These are phyloP conservation scores for Poa pratensis DNA, from an alignment of 176 grass and related monocot species.

Conservation along the genomic window DNA sequence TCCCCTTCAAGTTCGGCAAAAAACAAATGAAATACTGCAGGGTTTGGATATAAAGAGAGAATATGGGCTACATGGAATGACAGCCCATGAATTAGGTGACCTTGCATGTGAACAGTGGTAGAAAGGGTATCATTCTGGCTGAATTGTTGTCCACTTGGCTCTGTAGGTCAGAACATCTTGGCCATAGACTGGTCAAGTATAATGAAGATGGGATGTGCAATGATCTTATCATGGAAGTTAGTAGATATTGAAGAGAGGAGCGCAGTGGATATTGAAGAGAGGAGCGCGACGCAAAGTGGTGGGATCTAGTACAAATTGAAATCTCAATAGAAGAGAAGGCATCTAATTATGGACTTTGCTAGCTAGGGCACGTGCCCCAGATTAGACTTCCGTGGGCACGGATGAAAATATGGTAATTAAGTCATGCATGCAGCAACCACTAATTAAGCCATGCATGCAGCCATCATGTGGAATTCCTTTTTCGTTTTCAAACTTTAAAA, in stretches of 20 bases:
- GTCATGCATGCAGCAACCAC: no score
- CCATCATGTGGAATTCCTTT: no score
- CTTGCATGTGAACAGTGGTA: slow-evolving; percentile 17
- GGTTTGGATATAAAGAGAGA: slow-evolving; percentile 4
- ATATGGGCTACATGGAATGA: slow-evolving; percentile 13
- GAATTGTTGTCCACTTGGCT: slow-evolving; percentile 10
- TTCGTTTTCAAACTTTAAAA: no score
- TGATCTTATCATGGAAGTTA: slow-evolving; percentile 22
- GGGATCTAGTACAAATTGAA: neutral
- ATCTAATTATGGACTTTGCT: no score
- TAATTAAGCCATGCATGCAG: no score
- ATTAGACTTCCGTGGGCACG: no score
- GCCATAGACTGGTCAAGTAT: neutral
- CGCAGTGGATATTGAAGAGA: no score
- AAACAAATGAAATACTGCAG: slow-evolving; percentile 20
- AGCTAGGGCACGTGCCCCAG: no score
- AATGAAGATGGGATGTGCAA: neutral
- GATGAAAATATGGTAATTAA: no score
- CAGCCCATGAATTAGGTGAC: neutral
- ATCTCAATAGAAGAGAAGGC: neutral
- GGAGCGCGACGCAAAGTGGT: neutral
- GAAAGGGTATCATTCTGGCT: neutral
- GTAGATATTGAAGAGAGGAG: neutral
- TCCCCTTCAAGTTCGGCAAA: slow-evolving; percentile 26
- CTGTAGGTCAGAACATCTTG: neutral